Evolutionary conservation across 2,329 filamentous ascomycete species (phyloP).

Genomic region (Trichoderma lentiforme): DNA sequence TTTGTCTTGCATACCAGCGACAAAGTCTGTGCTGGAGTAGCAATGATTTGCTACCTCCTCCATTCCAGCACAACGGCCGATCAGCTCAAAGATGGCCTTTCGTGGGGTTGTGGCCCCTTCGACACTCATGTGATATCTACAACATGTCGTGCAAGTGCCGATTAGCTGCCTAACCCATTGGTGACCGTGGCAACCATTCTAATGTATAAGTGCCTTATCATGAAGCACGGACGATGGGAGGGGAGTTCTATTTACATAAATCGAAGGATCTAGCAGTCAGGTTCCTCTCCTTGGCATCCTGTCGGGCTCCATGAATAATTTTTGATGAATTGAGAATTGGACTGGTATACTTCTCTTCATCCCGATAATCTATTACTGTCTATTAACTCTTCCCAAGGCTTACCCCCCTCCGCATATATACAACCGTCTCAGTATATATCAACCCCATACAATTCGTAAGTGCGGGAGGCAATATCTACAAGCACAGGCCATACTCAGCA

Average conservation of each 20-base stretch:
- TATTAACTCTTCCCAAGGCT: neutral
- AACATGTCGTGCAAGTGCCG: neutral
- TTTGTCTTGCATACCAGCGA: neutral
- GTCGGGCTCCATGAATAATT: neutral
- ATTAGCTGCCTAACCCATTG: neutral
- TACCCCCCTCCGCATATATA: neutral
- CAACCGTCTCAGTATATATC: neutral
- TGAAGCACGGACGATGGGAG: neutral
- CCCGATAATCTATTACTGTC: neutral
- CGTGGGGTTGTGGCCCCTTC: neutral
- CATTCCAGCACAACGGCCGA: neutral
- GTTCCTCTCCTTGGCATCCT: neutral
- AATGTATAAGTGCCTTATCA: neutral
- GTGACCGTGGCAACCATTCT: neutral
- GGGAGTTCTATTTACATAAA: neutral
- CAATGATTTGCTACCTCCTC: neutral
- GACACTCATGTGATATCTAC: neutral
- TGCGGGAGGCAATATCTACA: neutral
- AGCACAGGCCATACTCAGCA: neutral
- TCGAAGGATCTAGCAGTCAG: neutral
- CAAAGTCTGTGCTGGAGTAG: neutral
- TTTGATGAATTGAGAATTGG: neutral
- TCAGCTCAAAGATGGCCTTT: neutral
- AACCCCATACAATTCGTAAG: neutral
- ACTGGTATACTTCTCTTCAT: neutral